phyloP scores from a whole-genome alignment of 2,329 filamentous ascomycete genomes.

The Alternaria sp. region DNA sequence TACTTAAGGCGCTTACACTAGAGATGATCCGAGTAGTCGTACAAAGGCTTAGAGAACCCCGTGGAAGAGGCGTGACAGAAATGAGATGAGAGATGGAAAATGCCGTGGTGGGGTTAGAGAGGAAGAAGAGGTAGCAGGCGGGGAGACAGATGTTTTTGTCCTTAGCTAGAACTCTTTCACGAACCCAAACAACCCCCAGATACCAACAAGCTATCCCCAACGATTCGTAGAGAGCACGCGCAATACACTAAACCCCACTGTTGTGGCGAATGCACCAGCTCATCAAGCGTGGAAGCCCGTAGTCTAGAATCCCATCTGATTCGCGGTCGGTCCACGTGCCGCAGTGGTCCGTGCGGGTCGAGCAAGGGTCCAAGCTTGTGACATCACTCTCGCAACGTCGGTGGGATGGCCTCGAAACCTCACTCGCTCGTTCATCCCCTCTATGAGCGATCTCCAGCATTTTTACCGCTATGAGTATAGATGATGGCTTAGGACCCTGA shows the following conservation, averaged over 20 bases:
- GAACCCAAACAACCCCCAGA: no score
- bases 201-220: no score
- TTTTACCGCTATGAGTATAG: conserved; percentile 15
- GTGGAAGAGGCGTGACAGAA: no score
- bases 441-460: conserved; percentile 15
- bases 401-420: conserved; percentile 4
- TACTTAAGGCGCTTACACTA: no score
- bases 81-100: no score
- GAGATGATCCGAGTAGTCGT: no score
- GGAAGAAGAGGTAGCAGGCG: no score
- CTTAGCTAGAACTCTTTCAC: no score
- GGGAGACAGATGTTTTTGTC: no score
- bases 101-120: no score
- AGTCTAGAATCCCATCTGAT: conserved; percentile 4
- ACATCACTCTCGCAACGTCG: conserved; percentile 12
- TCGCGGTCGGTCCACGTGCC: conserved; percentile 1
- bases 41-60: no score
- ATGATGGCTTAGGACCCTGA: conserved; percentile 9
- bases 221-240: not conserved
- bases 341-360: conserved; percentile 8
- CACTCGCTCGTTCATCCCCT: conserved; percentile 5
- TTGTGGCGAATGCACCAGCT: not conserved
- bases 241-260: not conserved
- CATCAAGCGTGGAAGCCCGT: not conserved
- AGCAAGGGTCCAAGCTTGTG: conserved; percentile 13